A percentile compares a stretch with the other conserved stretches of the same genome.
Conservation (phyloP, 176 grass and related monocot species). For the Cenchrus fungigraminus region DNA sequence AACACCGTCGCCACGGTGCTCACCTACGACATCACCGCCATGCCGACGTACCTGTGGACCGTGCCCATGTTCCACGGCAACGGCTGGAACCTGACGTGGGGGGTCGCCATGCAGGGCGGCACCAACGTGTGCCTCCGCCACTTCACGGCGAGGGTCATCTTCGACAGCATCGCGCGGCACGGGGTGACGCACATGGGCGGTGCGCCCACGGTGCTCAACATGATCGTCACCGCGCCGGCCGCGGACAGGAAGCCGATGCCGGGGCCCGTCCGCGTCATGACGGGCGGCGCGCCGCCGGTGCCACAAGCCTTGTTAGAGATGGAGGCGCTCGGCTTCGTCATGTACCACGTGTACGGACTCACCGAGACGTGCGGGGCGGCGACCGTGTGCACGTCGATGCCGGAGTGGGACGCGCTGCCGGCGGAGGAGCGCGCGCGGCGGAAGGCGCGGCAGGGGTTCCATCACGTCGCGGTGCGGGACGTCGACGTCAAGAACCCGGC, state of each 20-base stretch:
- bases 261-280: too few species aligned
- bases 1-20: slow-evolving; percentile 51
- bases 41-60: slow-evolving; percentile 67
- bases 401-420: slow-evolving; percentile 50
- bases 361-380: neutral
- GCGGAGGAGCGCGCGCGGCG: slow-evolving; percentile 33
- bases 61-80: slow-evolving; percentile 85
- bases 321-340: too few species aligned
- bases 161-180: slow-evolving; percentile 51
- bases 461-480: slow-evolving; percentile 51
- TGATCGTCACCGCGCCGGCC: slow-evolving; percentile 51
- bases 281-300: too few species aligned
- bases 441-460: slow-evolving; percentile 53
- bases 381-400: slow-evolving; percentile 43
- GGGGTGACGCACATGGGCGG: slow-evolving; percentile 66
- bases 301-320: too few species aligned
- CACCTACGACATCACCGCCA: slow-evolving; percentile 39
- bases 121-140: slow-evolving; percentile 45
- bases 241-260: slow-evolving; percentile 45
- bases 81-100: slow-evolving; percentile 59
- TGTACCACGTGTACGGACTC: neutral
- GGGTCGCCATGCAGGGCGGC: slow-evolving; percentile 48
- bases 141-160: slow-evolving; percentile 38
- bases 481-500: slow-evolving; percentile 48
- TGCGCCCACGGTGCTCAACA: slow-evolving; percentile 60